phyloP scores from a whole-genome alignment of 345 rosid genomes.

The Dovyalis caffra region DNA sequence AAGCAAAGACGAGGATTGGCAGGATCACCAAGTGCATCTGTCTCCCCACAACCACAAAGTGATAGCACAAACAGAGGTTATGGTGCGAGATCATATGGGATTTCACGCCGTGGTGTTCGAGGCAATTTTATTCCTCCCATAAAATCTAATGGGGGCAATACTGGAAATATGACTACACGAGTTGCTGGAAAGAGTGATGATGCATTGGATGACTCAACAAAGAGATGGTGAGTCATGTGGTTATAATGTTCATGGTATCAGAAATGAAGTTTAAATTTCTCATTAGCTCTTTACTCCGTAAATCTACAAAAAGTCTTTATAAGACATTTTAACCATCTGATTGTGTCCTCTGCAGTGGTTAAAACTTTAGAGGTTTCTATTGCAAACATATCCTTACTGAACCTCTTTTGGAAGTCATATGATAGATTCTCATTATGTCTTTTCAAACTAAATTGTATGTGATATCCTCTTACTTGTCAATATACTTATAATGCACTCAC shows the following conservation, averaged over 20 bases:
- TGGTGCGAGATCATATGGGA: constrained; percentile 60
- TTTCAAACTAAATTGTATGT: background rate
- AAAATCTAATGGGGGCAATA: constrained; percentile 60
- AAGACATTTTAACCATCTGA: constrained; percentile 15
- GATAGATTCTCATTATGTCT: background rate
- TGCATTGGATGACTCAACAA: constrained; percentile 77
- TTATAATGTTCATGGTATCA: constrained; percentile 1
- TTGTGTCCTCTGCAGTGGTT: background rate
- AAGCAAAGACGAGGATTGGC: constrained; percentile 61
- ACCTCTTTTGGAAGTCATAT: background rate
- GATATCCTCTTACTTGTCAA: background rate
- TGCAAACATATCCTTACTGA: background rate
- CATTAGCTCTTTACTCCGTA: background rate
- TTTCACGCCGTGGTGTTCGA: constrained; percentile 65
- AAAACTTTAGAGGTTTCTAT: background rate
- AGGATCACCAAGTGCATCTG: constrained; percentile 56
- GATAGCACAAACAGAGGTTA: constrained; percentile 54
- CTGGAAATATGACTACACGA: constrained; percentile 67
- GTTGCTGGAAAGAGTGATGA: constrained; percentile 74
- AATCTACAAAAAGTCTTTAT: background rate
- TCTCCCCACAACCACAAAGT: constrained; percentile 67
- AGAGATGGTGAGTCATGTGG: constrained; percentile 57
- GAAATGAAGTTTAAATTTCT: background rate
- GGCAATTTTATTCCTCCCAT: constrained; percentile 90
- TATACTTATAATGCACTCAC: background rate